Evolutionary conservation across 176 grass and related monocot genomes (phyloP), one percentile per base, ranked within the genome.

Genomic region (Avena eriantha): DNA sequence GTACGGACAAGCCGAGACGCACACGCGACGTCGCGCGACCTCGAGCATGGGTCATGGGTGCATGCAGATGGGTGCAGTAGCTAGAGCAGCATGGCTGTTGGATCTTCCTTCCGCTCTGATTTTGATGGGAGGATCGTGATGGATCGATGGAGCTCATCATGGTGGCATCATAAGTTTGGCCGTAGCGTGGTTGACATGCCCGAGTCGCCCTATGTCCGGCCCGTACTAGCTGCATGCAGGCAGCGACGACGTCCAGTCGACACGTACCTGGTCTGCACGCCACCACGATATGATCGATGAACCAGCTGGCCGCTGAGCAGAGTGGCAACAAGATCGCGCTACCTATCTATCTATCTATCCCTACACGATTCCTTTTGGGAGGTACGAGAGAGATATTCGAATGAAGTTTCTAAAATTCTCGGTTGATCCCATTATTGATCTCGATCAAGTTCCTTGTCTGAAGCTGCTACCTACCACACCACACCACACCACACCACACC

Each of bases 61-160:
- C 39, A 41, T 41, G 6, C 6, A 7, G 5, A 47, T 24, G 83
- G 35, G 24, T 33, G 80, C 76, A 67, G 10, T 15, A 23, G 45
- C 35, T 70, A 70, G 14, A 47, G 74, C 75, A 14, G 76, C n/a
- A 77, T 90, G 88, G 88, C 84, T 43, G 48, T 35, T 72, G 63
- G 72, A 64, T 78, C 76, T 31, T n/a, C 79, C 77, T 22, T 33
- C 79, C 82, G 15, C 53, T 34, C 69, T 56, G 70, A 67, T 76
- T 76, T 78, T 79, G 55, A 73, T 54, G 78, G 13, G 82, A 54
- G 34, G 82, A 83, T 78, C 53, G 17, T 17, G 53, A 56, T 5
- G 22, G 58, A 61, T 21, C 21, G 45, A 9, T 47, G 7, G 45
- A 10, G 39, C 39, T 74, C 75, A 89, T 89, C 78, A 86, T 82